A percentile compares a stretch with the other conserved stretches of the same genome.
These are phyloP conservation scores for Russula sp. DNA, from an alignment of 768 basidiomycete species.

Conservation along the genomic window DNA sequence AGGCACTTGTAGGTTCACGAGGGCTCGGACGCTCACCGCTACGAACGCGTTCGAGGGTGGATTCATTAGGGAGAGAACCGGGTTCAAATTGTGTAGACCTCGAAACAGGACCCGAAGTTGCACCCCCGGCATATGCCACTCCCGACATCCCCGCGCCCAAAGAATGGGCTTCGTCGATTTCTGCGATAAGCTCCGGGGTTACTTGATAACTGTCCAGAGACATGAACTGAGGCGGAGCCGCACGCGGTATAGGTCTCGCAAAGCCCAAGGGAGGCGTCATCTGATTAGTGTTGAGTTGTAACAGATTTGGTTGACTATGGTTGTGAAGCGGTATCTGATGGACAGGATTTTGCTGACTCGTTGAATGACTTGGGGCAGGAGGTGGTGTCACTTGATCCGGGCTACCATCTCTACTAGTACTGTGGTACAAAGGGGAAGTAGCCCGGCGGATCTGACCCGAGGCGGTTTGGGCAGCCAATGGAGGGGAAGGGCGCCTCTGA, in stretches of 20 bases:
- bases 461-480: conserved; percentile 27
- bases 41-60: conserved; percentile 26
- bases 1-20: conserved; percentile 16
- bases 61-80: conserved; percentile 27
- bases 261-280: conserved; percentile 23
- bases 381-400: conserved; percentile 26
- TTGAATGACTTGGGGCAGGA: conserved; percentile 16
- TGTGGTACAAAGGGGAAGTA: conserved; percentile 27
- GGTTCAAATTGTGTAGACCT: conserved; percentile 24
- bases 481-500: conserved; percentile 27
- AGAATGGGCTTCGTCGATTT: conserved; percentile 26
- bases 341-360: conserved; percentile 18
- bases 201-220: conserved; percentile 15
- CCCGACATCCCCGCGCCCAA: conserved; percentile 25
- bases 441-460: conserved; percentile 27
- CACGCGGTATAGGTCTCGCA: conserved; percentile 23
- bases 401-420: conserved; percentile 27
- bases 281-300: conserved; percentile 23
- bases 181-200: conserved; percentile 21
- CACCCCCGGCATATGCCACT: conserved; percentile 27
- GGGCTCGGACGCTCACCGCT: conserved; percentile 23
- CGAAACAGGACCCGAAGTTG: conserved; percentile 24
- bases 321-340: conserved; percentile 19
- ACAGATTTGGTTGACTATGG: conserved; percentile 20
- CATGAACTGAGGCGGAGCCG: conserved; percentile 22